phyloP scores from a whole-genome alignment of 1,284 basidiomycete genomes.

The Microbotryum scabiosae region DNA sequence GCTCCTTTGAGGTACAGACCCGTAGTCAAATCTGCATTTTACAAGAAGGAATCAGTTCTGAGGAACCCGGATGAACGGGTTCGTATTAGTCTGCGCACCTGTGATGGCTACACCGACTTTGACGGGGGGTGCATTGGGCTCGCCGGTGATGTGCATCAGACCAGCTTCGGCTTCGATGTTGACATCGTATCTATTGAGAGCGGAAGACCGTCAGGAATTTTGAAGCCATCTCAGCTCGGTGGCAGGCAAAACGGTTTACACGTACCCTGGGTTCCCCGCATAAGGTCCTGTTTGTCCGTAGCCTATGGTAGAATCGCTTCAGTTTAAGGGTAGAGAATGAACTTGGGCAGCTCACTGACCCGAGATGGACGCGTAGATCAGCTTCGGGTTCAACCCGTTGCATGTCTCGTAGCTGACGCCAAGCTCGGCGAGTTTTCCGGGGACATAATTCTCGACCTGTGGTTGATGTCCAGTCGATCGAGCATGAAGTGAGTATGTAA shows the following conservation, averaged over 20 bases:
- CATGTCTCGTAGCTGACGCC: conserved; percentile 82
- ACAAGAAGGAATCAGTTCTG: too few species aligned
- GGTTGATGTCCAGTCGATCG: neutral
- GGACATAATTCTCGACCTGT: conserved; percentile 56
- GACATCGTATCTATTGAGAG: conserved; percentile 59
- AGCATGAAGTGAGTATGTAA: neutral
- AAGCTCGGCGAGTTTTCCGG: conserved; percentile 69
- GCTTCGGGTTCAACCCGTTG: conserved; percentile 62
- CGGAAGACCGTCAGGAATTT: neutral
- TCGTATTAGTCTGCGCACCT: too few species aligned
- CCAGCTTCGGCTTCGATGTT: conserved; percentile 78
- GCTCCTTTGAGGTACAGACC: conserved; percentile 90
- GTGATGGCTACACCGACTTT: conserved; percentile 48
- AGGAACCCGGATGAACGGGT: too few species aligned
- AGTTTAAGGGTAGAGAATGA: neutral
- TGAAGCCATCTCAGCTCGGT: too few species aligned
- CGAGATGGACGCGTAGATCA: conserved; percentile 86
- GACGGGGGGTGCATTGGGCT: conserved; percentile 73
- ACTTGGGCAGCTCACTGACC: conserved; percentile 44
- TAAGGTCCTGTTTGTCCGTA: conserved; percentile 92
- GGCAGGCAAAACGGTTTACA: neutral
- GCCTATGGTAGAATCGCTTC: conserved; percentile 46
- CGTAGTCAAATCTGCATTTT: conserved; percentile 80
- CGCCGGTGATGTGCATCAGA: conserved; percentile 91
- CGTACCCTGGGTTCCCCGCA: conserved; percentile 58